Conservation (phyloP, 768 basidiomycete species). For the Clitopilus hobsonii region DNA sequence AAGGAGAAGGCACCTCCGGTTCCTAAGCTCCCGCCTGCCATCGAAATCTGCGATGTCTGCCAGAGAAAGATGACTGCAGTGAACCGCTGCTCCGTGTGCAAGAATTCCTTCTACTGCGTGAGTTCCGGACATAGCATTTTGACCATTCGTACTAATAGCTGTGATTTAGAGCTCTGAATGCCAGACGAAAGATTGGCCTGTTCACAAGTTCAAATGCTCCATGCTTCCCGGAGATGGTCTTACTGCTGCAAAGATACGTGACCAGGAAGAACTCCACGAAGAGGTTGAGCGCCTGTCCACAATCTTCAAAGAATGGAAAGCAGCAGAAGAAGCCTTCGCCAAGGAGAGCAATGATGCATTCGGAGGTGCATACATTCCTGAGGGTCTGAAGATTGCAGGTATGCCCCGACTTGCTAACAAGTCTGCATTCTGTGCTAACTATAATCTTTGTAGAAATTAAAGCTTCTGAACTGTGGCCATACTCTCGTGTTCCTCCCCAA, state of each 20-base stretch:
- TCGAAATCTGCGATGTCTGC: conserved; percentile 1
- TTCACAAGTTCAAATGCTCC: conserved; percentile 2
- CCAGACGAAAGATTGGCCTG: conserved; percentile 2
- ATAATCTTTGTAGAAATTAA: background rate
- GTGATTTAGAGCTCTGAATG: background rate
- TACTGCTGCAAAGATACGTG: background rate
- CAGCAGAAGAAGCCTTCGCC: background rate
- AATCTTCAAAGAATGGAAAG: conserved; percentile 1
- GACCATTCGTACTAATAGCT: background rate
- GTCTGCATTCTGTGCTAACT: background rate
- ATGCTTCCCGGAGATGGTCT: conserved; percentile 3
- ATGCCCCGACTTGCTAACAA: background rate
- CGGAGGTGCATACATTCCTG: background rate
- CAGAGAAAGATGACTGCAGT: background rate
- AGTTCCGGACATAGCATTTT: background rate
- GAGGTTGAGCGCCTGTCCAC: background rate
- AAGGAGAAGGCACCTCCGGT: background rate
- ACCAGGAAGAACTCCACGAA: conserved; percentile 1
- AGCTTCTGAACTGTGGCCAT: background rate
- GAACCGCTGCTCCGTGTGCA: conserved; percentile 3
- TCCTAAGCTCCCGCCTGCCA: background rate
- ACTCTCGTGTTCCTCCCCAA: background rate
- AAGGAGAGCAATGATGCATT: conserved; percentile 1
- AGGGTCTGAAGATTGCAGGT: background rate
- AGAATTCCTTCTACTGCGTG: conserved; percentile 4